These are phyloP conservation scores for Hebeloma cylindrosporum DNA, from an alignment of 768 basidiomycete genomes.

Conservation along the genomic window DNA sequence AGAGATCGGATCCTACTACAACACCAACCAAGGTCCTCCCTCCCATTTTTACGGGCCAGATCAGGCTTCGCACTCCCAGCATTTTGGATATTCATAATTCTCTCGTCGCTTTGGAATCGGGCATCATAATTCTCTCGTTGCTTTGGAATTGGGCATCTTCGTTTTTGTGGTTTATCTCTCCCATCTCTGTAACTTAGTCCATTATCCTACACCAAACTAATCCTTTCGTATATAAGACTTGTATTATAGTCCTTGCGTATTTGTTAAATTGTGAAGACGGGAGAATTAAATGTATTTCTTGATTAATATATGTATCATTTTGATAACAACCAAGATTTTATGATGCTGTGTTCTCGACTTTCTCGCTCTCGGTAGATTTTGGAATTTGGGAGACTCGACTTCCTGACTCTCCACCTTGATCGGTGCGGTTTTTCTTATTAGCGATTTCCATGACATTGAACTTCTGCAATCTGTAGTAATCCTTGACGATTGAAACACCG, in stretches of 20 bases:
- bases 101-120: not conserved
- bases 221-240: too few relatives aligned
- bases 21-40: not conserved
- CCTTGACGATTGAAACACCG: conserved; percentile 70
- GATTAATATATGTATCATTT: too few relatives aligned
- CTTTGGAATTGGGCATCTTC: too few relatives aligned
- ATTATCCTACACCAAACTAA: too few relatives aligned
- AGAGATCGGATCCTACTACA: conserved; percentile 11
- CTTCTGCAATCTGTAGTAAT: conserved; percentile 70
- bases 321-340: too few relatives aligned
- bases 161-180: too few relatives aligned
- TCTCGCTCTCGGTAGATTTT: not conserved
- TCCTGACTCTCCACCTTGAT: conserved; percentile 3
- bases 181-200: too few relatives aligned
- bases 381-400: conserved; percentile 4
- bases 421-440: conserved; percentile 38
- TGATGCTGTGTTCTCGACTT: too few relatives aligned
- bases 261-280: too few relatives aligned
- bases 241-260: too few relatives aligned
- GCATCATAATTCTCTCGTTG: not conserved
- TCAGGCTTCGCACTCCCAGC: conserved; percentile 3
- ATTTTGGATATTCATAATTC: conserved; percentile 4
- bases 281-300: too few relatives aligned
- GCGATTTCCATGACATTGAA: conserved; percentile 82
- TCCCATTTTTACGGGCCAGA: not conserved